Percentiles rank a stretch among this genome's conserved stretches.
These are phyloP conservation scores for Saccharomyces hybrid DNA, from an alignment of 1,139 yeast genomes.

Conservation along the genomic window DNA sequence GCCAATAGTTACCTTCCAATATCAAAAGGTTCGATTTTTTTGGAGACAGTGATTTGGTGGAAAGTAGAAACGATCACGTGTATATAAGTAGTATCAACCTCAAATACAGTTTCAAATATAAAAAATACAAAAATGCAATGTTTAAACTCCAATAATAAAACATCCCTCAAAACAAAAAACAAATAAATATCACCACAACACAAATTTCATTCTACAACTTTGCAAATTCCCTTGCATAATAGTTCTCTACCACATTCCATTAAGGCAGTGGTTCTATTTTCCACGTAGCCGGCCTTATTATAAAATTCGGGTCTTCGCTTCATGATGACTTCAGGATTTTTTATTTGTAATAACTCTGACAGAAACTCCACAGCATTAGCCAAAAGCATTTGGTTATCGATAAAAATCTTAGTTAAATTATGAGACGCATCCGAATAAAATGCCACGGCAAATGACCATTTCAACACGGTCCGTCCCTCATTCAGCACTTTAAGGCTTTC, in stretches of 20 bases:
- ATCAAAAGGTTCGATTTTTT: neutral
- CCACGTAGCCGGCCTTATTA: slow-evolving; percentile 41
- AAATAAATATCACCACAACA: neutral
- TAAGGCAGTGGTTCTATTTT: slow-evolving; percentile 42
- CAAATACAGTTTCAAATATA: slow-evolving; percentile 5
- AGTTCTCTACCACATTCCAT: slow-evolving; percentile 44
- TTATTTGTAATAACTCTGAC: slow-evolving; percentile 63
- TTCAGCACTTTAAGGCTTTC: slow-evolving; percentile 62
- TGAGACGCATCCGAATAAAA: slow-evolving; percentile 49
- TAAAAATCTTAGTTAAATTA: slow-evolving; percentile 53
- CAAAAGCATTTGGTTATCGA: slow-evolving; percentile 64
- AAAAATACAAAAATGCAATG: neutral
- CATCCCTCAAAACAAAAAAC: neutral
- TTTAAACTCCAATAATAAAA: slow-evolving; percentile 1
- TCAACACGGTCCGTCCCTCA: slow-evolving; percentile 66
- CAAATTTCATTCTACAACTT: slow-evolving; percentile 9
- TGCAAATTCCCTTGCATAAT: slow-evolving; percentile 32
- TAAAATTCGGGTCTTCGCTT: slow-evolving; percentile 44
- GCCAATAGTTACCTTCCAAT: neutral
- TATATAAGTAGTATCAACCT: neutral
- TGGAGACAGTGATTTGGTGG: neutral
- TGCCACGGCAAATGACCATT: slow-evolving; percentile 88
- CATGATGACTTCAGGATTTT: slow-evolving; percentile 44
- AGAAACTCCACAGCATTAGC: slow-evolving; percentile 72
- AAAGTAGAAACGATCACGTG: neutral